phyloP scores from a whole-genome alignment of 2,329 filamentous ascomycete genomes.

The Aphanoascus verrucosus region DNA sequence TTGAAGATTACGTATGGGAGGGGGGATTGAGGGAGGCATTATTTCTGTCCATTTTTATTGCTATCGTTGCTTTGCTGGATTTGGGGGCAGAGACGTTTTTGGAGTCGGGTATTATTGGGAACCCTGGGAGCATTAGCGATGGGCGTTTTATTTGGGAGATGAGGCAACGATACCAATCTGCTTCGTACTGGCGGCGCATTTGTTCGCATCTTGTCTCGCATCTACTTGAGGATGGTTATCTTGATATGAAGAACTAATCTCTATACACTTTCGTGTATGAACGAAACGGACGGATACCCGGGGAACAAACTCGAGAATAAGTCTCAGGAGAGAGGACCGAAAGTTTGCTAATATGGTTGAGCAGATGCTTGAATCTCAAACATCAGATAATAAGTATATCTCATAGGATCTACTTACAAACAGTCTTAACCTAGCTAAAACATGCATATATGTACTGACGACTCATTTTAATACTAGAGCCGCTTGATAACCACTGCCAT shows the following conservation, averaged over 20 bases:
- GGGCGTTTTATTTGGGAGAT: background rate
- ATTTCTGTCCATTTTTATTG: too few relatives aligned
- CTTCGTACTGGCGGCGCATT: background rate
- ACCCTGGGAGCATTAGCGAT: constrained; percentile 1
- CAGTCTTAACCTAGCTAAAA: too few relatives aligned
- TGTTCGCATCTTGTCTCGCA: too few relatives aligned
- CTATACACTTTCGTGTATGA: background rate
- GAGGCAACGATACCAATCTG: background rate
- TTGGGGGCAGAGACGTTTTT: background rate
- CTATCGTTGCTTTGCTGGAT: background rate
- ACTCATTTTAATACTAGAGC: background rate
- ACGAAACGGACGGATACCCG: background rate
- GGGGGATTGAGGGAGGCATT: constrained; percentile 19
- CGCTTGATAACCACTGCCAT: background rate
- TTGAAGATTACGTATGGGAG: constrained; percentile 39
- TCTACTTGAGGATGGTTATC: background rate
- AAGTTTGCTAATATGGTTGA: too few relatives aligned
- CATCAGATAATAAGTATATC: too few relatives aligned
- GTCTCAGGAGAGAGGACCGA: too few relatives aligned
- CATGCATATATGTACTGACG: too few relatives aligned
- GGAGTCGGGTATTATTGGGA: background rate
- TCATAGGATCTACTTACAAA: too few relatives aligned
- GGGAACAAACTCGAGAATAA: too few relatives aligned
- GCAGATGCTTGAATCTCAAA: too few relatives aligned
- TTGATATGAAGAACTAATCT: background rate